Conservation (phyloP, 768 basidiomycete genomes). For the Rhodotorula toruloides region DNA sequence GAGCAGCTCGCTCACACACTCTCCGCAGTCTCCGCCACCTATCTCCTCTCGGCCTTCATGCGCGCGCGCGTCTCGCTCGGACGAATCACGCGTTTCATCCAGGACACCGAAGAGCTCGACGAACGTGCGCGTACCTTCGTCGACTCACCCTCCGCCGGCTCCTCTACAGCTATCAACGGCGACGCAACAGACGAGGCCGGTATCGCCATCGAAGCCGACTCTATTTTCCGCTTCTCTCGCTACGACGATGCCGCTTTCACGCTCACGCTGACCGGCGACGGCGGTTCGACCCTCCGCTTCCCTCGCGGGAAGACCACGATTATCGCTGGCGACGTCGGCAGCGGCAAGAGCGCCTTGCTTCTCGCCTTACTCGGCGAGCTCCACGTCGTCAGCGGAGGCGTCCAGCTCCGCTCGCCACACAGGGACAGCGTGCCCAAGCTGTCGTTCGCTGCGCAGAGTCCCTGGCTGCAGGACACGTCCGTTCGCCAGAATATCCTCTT, state of each 20-base stretch:
- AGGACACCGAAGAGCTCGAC: slow-evolving; percentile 47
- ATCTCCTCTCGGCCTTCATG: slow-evolving; percentile 35
- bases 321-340: slow-evolving; percentile 30
- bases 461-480: slow-evolving; percentile 60
- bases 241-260: slow-evolving; percentile 1
- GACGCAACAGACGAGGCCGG: not conserved
- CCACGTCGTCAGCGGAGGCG: slow-evolving; percentile 31
- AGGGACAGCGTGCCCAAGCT: not conserved
- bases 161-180: slow-evolving; percentile 8
- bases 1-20: accelerated
- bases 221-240: slow-evolving; percentile 23
- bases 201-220: slow-evolving; percentile 13
- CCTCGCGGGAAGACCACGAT: slow-evolving; percentile 59
- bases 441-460: slow-evolving; percentile 63
- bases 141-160: slow-evolving; percentile 25
- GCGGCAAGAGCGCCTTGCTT: slow-evolving; percentile 32
- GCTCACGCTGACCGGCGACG: not conserved
- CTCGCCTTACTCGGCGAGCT: slow-evolving; percentile 42
- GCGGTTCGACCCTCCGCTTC: slow-evolving; percentile 51
- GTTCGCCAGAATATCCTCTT: slow-evolving; percentile 70
- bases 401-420: slow-evolving; percentile 3
- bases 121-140: not conserved
- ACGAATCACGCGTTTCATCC: slow-evolving; percentile 47
- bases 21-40: slow-evolving; percentile 32
- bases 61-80: slow-evolving; percentile 43